phyloP scores from a whole-genome alignment of 2,329 filamentous ascomycete genomes.

The Fusarium luffae region DNA sequence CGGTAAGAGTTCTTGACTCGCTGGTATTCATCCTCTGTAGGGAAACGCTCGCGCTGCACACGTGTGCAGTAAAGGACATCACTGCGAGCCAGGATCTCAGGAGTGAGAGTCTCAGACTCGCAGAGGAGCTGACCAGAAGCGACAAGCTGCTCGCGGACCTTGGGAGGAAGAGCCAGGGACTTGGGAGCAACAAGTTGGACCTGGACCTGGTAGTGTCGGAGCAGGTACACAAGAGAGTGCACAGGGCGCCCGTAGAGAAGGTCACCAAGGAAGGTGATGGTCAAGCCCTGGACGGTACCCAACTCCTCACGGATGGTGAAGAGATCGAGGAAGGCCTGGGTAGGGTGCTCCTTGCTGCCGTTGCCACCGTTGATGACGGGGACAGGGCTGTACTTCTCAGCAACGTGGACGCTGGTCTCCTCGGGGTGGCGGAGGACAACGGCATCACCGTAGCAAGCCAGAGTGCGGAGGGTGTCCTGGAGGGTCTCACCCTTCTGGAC shows the following conservation, averaged over 20 bases:
- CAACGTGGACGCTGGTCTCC: constrained; percentile 81
- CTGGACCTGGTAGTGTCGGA: constrained; percentile 94
- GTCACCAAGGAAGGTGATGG: constrained; percentile 95
- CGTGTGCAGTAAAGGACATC: constrained; percentile 98
- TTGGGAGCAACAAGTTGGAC: constrained; percentile 91
- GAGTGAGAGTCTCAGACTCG: constrained; percentile 82
- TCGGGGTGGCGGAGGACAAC: constrained; percentile 95
- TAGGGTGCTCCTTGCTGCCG: constrained; percentile 94
- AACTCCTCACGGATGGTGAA: constrained; percentile 99
- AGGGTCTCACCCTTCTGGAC: constrained; percentile 95
- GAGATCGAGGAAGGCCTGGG: constrained; percentile 95
- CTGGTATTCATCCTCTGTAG: constrained; percentile 83
- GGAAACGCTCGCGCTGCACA: constrained; percentile 95
- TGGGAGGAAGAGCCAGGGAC: constrained; percentile 78
- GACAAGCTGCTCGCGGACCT: constrained; percentile 78
- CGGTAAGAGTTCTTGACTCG: constrained; percentile 87
- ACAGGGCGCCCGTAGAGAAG: constrained; percentile 93
- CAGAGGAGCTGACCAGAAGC: constrained; percentile 78
- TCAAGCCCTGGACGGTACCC: constrained; percentile 93
- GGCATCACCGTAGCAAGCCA: constrained; percentile 94
- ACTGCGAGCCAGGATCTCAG: constrained; percentile 84
- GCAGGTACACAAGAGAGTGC: constrained; percentile 92
- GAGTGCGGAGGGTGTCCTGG: constrained; percentile 91
- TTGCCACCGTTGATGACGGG: constrained; percentile 98
- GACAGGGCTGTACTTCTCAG: constrained; percentile 86